Evolutionary conservation across 1,284 basidiomycete species (phyloP), one percentile per base, ranked within the genome.

Genomic region (Boletus sp.): DNA sequence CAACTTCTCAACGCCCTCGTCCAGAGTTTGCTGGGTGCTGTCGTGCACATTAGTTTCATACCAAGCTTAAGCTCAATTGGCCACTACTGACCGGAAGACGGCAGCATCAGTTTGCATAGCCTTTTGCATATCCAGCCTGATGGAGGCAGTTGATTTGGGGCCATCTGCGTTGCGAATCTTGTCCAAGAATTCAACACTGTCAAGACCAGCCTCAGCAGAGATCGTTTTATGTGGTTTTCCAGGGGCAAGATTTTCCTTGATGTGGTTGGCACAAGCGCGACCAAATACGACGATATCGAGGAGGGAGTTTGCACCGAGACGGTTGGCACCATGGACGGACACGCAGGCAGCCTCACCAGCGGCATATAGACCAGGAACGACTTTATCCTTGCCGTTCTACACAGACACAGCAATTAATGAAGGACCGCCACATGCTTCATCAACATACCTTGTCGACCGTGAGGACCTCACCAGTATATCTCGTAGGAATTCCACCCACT

Each of bases 401-500:
- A 59, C 13, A 35, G 38, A 21, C 3, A 14, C 55, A 19, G 59
- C 21, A 70, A 56, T 54, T 11, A 43, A 30, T 7, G 4, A 52
- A 46, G 19, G 25, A 31, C 50, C 3, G 8, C 14, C 25, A 31
- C 37, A 16, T 1, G 4, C 9, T 31, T 33, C 37, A 51, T 56
- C 9, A 27, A 23, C 74, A 38, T 33, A 82, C 81, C 76, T 89
- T 81, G 75, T 95, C 93, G 61, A 86, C 73, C 28, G 93, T 98
- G 68, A 99, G 75, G 65, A 96, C 97, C 79, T 99, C 96, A 69
- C 97, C 97, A 60, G 97, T 99, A 82, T 96, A 99, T 77, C 89
- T 95, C 64, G 97, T 99, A 59, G 97, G 97, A 77, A 99, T 98
- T 83, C 97, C 97, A 80, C 97, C 97, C 97, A 99, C 92, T 95